Evolutionary conservation across 1,139 yeast species (phyloP).

Genomic region (Hyphopichia wangnamkhiaoensis): DNA sequence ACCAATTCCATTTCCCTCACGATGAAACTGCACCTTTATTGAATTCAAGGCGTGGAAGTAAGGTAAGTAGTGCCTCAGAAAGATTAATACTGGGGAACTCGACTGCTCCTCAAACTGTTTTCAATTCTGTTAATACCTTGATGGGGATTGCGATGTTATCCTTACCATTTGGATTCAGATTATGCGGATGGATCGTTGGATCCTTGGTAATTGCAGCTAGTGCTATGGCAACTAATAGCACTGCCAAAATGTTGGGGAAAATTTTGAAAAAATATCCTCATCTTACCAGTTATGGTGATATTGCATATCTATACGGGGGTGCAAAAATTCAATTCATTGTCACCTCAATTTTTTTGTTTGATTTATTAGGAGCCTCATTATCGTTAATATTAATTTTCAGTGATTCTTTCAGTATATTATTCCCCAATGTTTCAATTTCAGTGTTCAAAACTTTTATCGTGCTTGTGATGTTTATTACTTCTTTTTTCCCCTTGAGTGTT

Average conservation of each 20-base stretch:
- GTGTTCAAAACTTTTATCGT: slow-evolving; percentile 54
- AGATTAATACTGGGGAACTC: slow-evolving; percentile 27
- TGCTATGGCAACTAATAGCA: slow-evolving; percentile 63
- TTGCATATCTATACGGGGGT: slow-evolving; percentile 50
- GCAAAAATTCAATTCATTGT: slow-evolving; percentile 53
- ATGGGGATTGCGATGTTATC: slow-evolving; percentile 87
- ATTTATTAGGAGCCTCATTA: slow-evolving; percentile 75
- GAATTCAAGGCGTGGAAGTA: slow-evolving; percentile 6
- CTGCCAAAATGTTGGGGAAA: slow-evolving; percentile 57
- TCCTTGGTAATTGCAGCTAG: slow-evolving; percentile 63
- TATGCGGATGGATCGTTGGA: slow-evolving; percentile 92
- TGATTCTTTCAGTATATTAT: slow-evolving; percentile 73
- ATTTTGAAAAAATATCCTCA: slow-evolving; percentile 30
- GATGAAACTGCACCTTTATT: slow-evolving; percentile 19
- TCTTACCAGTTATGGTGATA: slow-evolving; percentile 44
- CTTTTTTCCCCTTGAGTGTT: slow-evolving; percentile 72
- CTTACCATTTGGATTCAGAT: slow-evolving; percentile 74
- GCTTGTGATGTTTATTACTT: slow-evolving; percentile 53
- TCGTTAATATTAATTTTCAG: slow-evolving; percentile 77
- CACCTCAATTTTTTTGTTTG: slow-evolving; percentile 72
- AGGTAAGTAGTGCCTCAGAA: slow-evolving; percentile 8
- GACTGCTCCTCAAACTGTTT: slow-evolving; percentile 83
- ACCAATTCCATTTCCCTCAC: slow-evolving; percentile 14
- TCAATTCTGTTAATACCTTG: slow-evolving; percentile 82
- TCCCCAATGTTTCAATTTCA: slow-evolving; percentile 50